Base-by-base conservation (phyloP, 2,329 filamentous ascomycete genomes). In the Drechslerella stenobrocha region DNA sequence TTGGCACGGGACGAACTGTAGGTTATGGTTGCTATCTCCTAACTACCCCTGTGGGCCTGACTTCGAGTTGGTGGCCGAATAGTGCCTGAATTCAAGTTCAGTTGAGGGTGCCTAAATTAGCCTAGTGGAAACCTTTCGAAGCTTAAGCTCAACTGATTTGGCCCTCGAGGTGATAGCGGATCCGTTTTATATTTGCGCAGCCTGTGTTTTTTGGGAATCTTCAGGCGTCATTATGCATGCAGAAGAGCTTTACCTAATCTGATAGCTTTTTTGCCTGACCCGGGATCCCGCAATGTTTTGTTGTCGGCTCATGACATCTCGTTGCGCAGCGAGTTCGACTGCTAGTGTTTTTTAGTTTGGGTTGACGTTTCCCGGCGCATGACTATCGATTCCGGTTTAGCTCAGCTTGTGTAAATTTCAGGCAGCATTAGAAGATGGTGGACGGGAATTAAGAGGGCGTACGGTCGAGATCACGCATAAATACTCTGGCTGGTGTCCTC, bases 211-310 rank as follows among this genome's bases (percentile, higher is more conserved):
- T n/a, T n/a, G 24, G 11, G 37, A 28, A 30, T 37, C 37, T 50
- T 58, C 55, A 58, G 55, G 55, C 55, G 55, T 58, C 55, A 58
- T 58, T 51, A 58, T 58, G 55, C 55, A 58, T 42, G 44, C 44
- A 47, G 47, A 23, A 37, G 42, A 20, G 13, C 45, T 34, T 30
- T 13, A 32, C 44, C 55, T 40, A 32, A 50, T 58, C 34, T 9
- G 20, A 57, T n/a, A 15, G 32, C 35, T 18, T 18, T 40, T 48
- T 47, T 23, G 42, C 42, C 52, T 22, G 35, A 35, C 44, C 20
- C 52, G 28, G 52, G 52, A 37, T 44, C n/a, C n/a, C n/a, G n/a
- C n/a, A n/a, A n/a, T n/a, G n/a, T n/a, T n/a, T n/a, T n/a, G n/a
- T n/a, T n/a, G n/a, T n/a, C n/a, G n/a, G n/a, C n/a, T n/a, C n/a